Evolutionary conservation across 2,329 filamentous ascomycete genomes (phyloP), one percentile per base, ranked within the genome.

Genomic region (Exserohilum turcica): DNA sequence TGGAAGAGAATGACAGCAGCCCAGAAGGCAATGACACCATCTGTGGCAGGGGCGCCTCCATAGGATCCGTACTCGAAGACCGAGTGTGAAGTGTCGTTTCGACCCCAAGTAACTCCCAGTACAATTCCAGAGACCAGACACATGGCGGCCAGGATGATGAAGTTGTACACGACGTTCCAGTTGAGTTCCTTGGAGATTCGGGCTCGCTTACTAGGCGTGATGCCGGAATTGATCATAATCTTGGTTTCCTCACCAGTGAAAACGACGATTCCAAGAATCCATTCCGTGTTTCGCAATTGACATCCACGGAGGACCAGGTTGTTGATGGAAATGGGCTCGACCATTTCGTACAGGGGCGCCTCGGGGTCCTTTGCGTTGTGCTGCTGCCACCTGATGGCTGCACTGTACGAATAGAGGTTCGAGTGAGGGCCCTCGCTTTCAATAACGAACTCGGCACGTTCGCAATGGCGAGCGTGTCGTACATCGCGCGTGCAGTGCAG

Each of bases 171-270:
- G 74, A 99, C 92, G 74, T 96, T 96, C 84, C 91, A 95, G 79
- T 99, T 99, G 64, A 99, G 84, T 73, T 96, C 92, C 59, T 91
- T 88, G 47, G 92, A 91, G 66, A 99, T 92, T 63, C 91, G 87
- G 32, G 94, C 86, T 58, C 93, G 89, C 79, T 99, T 99, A 73
- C 86, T 96, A 10, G 95, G 94, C 1, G 94, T 99, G 57, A 93
- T 88, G 55, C 94, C 94, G 24, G 94, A 90, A 72, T 99, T 99
- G 79, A 97, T 89, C 94, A 99, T 99, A 73, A 97, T 97, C 78
- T 97, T 99, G 29, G 93, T 96, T 73, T 99, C 93, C 69, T 92
- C 87, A 29, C 94, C 94, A 12, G 94, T 97, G 76, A 96, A 99
- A 15, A 96, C 81, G 43, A 97, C 93, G 3, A 99, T 84, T 47